Evolutionary conservation across 1,139 yeast species (phyloP), one percentile per base, ranked within the genome.

Genomic region (Protomyces arabidopsidicola): DNA sequence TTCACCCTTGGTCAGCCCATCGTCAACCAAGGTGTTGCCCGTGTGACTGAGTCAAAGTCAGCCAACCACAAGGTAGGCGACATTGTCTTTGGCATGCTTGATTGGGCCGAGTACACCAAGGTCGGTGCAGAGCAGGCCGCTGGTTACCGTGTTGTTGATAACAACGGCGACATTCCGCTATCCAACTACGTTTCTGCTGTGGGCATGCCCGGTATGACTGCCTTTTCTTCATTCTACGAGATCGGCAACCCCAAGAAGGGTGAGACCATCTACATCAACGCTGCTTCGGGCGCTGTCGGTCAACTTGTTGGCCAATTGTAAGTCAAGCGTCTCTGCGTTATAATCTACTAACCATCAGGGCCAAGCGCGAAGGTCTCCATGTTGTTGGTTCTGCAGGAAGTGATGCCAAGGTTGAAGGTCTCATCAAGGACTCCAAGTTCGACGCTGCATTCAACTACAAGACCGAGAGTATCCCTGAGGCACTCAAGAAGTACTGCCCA

Each of bases 211-310:
- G 83, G 86, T 0, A 71, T 84, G 66, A 85, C 90, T 50, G 62
- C 89, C 10, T 85, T 82, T 73, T 76, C 79, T 67, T 86, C 85
- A 8, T 77, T 84, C 66, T 74, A 72, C 66, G 78, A 79, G 48
- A 45, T 70, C 53, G 71, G 70, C 34, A 50, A 64, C 34, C 64
- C 62, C 22, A 52, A 64, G 55, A 58, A 63, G 38, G 73, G 72
- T 14, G 71, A 71, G 66, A 71, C 72, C n/a, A 79, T 83, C 64
- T 72, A 83, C 60, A 78, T 85, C 52, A 82, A 87, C 34, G 89
- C 88, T 64, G 90, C 90, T 27, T 82, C 87, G 9, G 86, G 90
- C 67, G 88, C 88, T 35, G 86, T 86, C 39, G 90, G 90, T 36
- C 79, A 84, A n/a, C 74, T 80, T 62, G 84, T 78, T 42, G 82